Evolutionary conservation across 768 basidiomycete species (phyloP).

Genomic region (Multifurca ochricompacta): DNA sequence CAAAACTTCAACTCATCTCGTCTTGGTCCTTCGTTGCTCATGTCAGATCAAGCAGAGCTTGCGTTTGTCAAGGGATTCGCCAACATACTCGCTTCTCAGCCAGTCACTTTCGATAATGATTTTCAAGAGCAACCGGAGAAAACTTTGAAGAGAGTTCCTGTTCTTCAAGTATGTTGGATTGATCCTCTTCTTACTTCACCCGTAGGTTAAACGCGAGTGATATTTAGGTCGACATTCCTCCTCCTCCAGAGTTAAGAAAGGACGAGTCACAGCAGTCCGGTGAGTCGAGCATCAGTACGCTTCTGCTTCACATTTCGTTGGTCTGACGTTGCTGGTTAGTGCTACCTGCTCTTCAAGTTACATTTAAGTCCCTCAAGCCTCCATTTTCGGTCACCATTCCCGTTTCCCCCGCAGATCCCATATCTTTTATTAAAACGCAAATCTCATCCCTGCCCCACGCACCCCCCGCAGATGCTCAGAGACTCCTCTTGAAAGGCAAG

Average conservation of each 20-base stretch:
- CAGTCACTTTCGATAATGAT: constrained; percentile 62
- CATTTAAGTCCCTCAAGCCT: constrained; percentile 91
- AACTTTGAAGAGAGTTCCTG: constrained; percentile 59
- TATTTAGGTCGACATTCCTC: constrained; percentile 50
- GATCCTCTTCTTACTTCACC: background rate
- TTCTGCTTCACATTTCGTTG: background rate
- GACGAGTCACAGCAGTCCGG: constrained; percentile 30
- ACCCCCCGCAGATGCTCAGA: constrained; percentile 72
- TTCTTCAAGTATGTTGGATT: constrained; percentile 47
- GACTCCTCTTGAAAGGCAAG: constrained; percentile 91
- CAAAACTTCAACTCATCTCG: too few species aligned
- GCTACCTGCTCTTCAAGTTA: constrained; percentile 50
- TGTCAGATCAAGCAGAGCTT: constrained; percentile 35
- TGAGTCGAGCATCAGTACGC: constrained; percentile 15
- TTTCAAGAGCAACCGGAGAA: constrained; percentile 66
- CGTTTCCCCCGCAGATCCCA: constrained; percentile 74
- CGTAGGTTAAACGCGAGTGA: background rate
- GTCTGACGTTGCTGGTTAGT: constrained; percentile 6
- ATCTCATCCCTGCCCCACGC: constrained; percentile 61
- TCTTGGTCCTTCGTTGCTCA: too few species aligned
- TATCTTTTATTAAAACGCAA: constrained; percentile 69
- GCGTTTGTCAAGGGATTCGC: constrained; percentile 62
- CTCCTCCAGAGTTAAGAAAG: constrained; percentile 47
- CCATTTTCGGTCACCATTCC: constrained; percentile 63
- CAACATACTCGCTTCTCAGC: constrained; percentile 57